Conservation (phyloP, 2,329 filamentous ascomycete genomes). For the Claviceps sp. region DNA sequence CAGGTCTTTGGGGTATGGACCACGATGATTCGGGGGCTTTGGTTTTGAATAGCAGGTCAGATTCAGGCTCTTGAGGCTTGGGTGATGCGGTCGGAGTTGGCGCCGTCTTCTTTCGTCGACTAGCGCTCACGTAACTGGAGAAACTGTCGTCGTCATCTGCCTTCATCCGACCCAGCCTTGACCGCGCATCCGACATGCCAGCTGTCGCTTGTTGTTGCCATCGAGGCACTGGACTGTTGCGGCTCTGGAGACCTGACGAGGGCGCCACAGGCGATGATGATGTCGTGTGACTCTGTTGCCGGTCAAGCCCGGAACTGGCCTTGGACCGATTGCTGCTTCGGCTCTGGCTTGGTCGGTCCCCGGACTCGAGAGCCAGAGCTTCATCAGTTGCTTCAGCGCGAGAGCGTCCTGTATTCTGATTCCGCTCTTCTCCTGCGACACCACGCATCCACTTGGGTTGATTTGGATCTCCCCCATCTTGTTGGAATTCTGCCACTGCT, state of each 20-base stretch:
- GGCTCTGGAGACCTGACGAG: constrained; percentile 29
- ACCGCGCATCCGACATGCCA: constrained; percentile 20
- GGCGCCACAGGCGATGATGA: constrained; percentile 35
- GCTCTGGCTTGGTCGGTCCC: constrained; percentile 37
- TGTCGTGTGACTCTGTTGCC: constrained; percentile 30
- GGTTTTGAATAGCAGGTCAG: constrained; percentile 50
- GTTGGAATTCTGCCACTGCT: constrained; percentile 74
- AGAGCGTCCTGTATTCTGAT: constrained; percentile 17
- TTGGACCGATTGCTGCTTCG: constrained; percentile 15
- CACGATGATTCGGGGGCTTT: constrained; percentile 22
- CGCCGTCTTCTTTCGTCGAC: constrained; percentile 58
- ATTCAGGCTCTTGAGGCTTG: constrained; percentile 26
- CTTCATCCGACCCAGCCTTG: constrained; percentile 53
- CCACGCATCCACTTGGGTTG: constrained; percentile 96
- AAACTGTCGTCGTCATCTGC: constrained; percentile 55
- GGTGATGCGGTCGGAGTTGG: constrained; percentile 30
- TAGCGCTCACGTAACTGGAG: constrained; percentile 78
- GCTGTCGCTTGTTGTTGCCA: constrained; percentile 41
- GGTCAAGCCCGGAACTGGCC: constrained; percentile 13
- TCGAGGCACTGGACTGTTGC: constrained; percentile 36
- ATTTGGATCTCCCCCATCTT: constrained; percentile 49
- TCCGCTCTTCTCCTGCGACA: constrained; percentile 33
- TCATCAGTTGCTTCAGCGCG: constrained; percentile 46
- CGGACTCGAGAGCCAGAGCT: constrained; percentile 66
- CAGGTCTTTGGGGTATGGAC: constrained; percentile 22